phyloP scores from a whole-genome alignment of 2,329 filamentous ascomycete genomes.

The Didymella sp. region DNA sequence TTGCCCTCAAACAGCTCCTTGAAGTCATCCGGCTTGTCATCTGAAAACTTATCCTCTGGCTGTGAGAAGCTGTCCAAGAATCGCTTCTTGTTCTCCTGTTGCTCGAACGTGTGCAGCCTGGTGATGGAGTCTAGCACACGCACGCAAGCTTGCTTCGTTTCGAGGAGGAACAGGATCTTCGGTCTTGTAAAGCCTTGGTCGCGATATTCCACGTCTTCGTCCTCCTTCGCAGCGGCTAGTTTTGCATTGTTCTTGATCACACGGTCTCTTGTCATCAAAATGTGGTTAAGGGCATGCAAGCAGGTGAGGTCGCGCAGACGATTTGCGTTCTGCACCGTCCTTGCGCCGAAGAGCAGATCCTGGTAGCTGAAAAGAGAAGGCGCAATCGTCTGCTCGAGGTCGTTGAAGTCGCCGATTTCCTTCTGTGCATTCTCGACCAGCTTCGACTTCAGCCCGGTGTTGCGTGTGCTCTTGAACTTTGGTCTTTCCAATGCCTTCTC shows the following conservation, averaged over 20 bases:
- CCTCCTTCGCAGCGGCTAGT: conserved; percentile 69
- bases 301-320: conserved; percentile 75
- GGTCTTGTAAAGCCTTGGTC: conserved; percentile 97
- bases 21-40: conserved; percentile 85
- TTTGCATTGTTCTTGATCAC: conserved; percentile 92
- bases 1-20: conserved; percentile 90
- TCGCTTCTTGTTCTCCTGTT: conserved; percentile 92
- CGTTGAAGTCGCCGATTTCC: conserved; percentile 60
- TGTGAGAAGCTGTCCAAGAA: conserved; percentile 85
- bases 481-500: conserved; percentile 26
- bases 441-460: conserved; percentile 44
- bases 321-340: conserved; percentile 72
- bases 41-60: conserved; percentile 70
- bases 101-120: conserved; percentile 78
- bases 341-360: conserved; percentile 78
- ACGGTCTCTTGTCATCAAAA: conserved; percentile 90
- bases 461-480: conserved; percentile 34
- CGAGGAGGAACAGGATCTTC: conserved; percentile 88
- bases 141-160: conserved; percentile 85
- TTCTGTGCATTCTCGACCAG: conserved; percentile 41
- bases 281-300: conserved; percentile 87
- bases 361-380: conserved; percentile 81
- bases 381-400: conserved; percentile 69
- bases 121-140: conserved; percentile 79
- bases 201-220: conserved; percentile 72